Evolutionary conservation across 306 rosid species (phyloP).

Genomic region (Mimosa pudica): DNA sequence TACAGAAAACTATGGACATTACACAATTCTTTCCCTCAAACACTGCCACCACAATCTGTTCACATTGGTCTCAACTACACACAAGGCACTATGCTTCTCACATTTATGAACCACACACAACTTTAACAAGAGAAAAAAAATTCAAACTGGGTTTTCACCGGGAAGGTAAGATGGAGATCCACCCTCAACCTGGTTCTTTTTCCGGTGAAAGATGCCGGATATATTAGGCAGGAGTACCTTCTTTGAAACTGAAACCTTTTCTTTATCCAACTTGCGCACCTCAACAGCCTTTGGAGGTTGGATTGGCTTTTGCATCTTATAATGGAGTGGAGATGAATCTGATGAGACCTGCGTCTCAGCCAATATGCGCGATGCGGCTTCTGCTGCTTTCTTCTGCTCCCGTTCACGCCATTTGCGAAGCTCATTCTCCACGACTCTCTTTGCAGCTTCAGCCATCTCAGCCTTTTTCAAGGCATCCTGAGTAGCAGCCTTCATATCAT

Average conservation of each 20-base stretch:
- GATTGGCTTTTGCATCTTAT: constrained; percentile 60
- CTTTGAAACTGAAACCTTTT: constrained; percentile 63
- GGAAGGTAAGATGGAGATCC: constrained; percentile 93
- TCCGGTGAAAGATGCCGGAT: constrained; percentile 73
- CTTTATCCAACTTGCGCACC: constrained; percentile 61
- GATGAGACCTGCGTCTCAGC: constrained; percentile 62
- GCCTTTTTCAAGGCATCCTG: constrained; percentile 80
- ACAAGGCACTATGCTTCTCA: constrained; percentile 52
- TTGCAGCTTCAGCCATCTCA: constrained; percentile 95
- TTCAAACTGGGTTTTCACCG: constrained; percentile 72
- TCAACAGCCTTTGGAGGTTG: constrained; percentile 50
- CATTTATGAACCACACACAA: constrained; percentile 53
- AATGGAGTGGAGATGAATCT: constrained; percentile 73
- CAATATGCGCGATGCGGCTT: constrained; percentile 83
- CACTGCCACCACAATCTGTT: constrained; percentile 34
- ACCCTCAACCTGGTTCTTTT: constrained; percentile 81
- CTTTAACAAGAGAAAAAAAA: constrained; percentile 18
- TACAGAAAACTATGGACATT: constrained; percentile 54
- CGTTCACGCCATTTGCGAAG: constrained; percentile 87
- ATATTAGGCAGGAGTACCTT: constrained; percentile 76
- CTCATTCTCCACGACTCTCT: constrained; percentile 89
- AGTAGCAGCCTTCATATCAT: constrained; percentile 70
- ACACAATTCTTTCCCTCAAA: constrained; percentile 38
- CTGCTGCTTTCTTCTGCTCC: constrained; percentile 91
- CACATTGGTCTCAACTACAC: constrained; percentile 54